A percentile compares a stretch with the other conserved stretches of the same genome.
Conservation (phyloP, 345 rosid genomes). For the Rhodamnia rubescens region DNA sequence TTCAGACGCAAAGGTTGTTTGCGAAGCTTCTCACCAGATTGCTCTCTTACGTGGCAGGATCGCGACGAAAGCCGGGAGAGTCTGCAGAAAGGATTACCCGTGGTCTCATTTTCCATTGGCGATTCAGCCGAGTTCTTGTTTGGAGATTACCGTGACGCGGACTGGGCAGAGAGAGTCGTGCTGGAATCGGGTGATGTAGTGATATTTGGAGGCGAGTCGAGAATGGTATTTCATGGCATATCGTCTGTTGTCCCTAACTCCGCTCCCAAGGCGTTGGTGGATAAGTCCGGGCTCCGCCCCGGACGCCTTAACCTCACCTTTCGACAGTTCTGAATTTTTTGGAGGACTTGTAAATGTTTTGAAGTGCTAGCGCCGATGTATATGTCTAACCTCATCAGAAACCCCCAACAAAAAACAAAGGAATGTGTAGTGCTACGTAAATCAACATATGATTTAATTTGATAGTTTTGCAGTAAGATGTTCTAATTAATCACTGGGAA, state of each 20-base stretch:
- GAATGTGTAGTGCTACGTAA: no score
- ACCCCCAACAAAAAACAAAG: neutral
- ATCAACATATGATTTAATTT: neutral
- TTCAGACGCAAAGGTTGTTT: neutral
- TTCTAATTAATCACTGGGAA: neutral
- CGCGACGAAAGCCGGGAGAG: constrained; percentile 40
- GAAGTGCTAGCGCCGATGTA: neutral
- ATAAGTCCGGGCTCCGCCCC: constrained; percentile 17
- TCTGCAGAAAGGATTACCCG: constrained; percentile 32
- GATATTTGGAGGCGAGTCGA: constrained; percentile 54
- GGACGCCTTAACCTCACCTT: constrained; percentile 68
- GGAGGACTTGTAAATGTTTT: neutral
- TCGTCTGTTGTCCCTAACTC: constrained; percentile 22
- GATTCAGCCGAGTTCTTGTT: constrained; percentile 47
- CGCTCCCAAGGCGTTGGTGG: constrained; percentile 26
- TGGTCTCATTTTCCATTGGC: constrained; percentile 47
- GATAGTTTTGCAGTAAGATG: neutral
- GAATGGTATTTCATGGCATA: constrained; percentile 52
- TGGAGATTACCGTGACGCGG: constrained; percentile 26
- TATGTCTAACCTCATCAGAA: neutral
- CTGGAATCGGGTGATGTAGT: constrained; percentile 49
- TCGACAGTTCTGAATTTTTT: constrained; percentile 23
- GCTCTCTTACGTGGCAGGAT: constrained; percentile 20
- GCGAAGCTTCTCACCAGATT: neutral
- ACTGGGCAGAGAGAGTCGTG: constrained; percentile 17